A percentile compares a stretch with the other conserved stretches of the same genome.
Conservation (phyloP, 495 filamentous ascomycete genomes). For the Xylaria bambusicola region DNA sequence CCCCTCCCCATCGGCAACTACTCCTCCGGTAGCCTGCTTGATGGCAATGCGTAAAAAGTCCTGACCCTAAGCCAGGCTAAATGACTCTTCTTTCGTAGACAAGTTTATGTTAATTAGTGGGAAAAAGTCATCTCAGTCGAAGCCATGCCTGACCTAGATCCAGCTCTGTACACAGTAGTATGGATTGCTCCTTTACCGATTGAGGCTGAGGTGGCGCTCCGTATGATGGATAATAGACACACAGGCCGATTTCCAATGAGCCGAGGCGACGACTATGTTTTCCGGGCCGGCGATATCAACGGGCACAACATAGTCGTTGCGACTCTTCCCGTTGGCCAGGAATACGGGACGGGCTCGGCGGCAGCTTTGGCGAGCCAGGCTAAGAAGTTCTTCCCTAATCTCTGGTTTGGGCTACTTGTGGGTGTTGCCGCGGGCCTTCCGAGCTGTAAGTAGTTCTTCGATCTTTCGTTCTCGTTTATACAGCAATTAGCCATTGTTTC, state of each 20-base stretch:
- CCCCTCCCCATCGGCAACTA: too few relatives aligned
- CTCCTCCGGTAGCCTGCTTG: too few relatives aligned
- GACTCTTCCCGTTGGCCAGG: constrained; percentile 37
- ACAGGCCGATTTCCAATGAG: constrained; percentile 11
- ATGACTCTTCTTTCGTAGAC: background rate
- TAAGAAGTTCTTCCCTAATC: constrained; percentile 39
- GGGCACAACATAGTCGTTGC: constrained; percentile 47
- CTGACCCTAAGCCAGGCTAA: too few relatives aligned
- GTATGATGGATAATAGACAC: constrained; percentile 30
- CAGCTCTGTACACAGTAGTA: constrained; percentile 27
- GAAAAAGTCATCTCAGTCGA: background rate
- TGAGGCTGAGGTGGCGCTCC: constrained; percentile 27
- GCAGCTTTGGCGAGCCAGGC: constrained; percentile 42
- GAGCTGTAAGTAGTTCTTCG: background rate
- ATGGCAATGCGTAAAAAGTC: too few relatives aligned
- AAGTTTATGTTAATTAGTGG: background rate
- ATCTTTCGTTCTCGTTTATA: constrained; percentile 16
- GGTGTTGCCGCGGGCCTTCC: constrained; percentile 36
- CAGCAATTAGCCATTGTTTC: too few relatives aligned
- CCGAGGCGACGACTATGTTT: constrained; percentile 40
- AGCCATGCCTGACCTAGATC: constrained; percentile 12
- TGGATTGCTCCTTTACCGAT: constrained; percentile 32
- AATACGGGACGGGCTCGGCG: constrained; percentile 40
- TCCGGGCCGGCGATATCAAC: constrained; percentile 35
- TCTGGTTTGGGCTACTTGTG: constrained; percentile 42